phyloP scores from a whole-genome alignment of 2,329 filamentous ascomycete genomes.

The Sporothrix variecibatus region DNA sequence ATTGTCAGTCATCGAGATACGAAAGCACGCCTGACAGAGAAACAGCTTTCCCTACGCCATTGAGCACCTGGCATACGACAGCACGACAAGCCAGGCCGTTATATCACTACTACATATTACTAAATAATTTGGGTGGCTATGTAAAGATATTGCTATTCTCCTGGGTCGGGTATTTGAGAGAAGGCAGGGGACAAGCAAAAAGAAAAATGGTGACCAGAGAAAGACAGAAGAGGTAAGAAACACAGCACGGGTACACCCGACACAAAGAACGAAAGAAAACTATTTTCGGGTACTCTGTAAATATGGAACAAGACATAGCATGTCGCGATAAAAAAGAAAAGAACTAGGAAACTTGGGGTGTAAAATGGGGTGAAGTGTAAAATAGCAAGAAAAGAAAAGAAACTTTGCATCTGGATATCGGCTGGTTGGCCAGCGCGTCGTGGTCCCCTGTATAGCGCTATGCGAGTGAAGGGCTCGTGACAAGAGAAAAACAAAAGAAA shows the following conservation, averaged over 20 bases:
- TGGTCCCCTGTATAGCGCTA: not conserved
- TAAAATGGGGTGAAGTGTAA: not conserved
- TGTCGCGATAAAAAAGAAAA: not conserved
- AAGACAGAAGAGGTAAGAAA: not conserved
- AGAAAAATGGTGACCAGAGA: not conserved
- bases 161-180: not conserved
- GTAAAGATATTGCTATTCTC: not conserved
- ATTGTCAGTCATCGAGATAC: no score
- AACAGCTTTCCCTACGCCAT: no score
- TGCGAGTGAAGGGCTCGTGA: not conserved
- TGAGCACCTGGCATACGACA: no score
- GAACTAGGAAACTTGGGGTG: no score
- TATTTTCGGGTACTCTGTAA: not conserved
- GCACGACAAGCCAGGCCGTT: no score
- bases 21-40: no score
- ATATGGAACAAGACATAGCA: not conserved
- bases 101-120: no score
- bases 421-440: not conserved
- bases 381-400: not conserved
- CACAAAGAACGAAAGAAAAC: not conserved
- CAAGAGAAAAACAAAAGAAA: conserved; percentile 3
- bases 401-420: not conserved
- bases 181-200: not conserved
- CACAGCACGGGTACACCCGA: not conserved
- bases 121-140: not conserved